Evolutionary conservation across 805 yeast genomes (phyloP).

Genomic region (Lipomyces starkeyi): DNA sequence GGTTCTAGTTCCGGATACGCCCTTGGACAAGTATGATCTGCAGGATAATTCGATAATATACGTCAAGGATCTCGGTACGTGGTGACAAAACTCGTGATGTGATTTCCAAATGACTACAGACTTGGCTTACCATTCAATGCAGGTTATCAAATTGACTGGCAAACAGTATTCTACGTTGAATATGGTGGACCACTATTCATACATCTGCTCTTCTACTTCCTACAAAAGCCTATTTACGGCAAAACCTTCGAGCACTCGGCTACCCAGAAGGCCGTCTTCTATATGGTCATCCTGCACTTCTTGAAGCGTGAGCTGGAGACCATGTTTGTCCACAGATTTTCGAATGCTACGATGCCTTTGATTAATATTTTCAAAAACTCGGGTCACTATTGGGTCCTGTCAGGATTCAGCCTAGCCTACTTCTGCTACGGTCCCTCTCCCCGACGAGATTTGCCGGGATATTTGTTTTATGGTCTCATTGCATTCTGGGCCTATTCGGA

Average conservation of each 20-base stretch:
- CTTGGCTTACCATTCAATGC: no score
- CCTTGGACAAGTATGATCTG: conserved; percentile 35
- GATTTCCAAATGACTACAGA: background rate
- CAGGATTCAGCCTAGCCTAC: conserved; percentile 65
- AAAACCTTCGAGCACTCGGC: conserved; percentile 49
- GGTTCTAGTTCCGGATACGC: conserved; percentile 20
- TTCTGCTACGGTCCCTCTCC: conserved; percentile 55
- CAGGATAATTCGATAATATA: conserved; percentile 50
- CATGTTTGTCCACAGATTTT: conserved; percentile 79
- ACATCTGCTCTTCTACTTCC: conserved; percentile 70
- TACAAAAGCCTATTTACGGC: conserved; percentile 49
- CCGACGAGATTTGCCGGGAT: conserved; percentile 12
- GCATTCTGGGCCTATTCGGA: conserved; percentile 56
- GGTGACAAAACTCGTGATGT: background rate
- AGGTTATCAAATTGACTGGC: conserved; percentile 85
- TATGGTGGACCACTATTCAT: conserved; percentile 87
- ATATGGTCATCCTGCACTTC: conserved; percentile 73
- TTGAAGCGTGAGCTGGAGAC: conserved; percentile 90
- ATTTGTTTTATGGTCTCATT: conserved; percentile 13
- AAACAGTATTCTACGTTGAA: conserved; percentile 85
- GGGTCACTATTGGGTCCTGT: conserved; percentile 91
- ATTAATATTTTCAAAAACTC: conserved; percentile 87
- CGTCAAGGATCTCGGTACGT: conserved; percentile 80
- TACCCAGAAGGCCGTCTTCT: conserved; percentile 60
- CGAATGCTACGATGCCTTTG: conserved; percentile 90